phyloP scores from a whole-genome alignment of 371 early-diverging fungal species.

The Synchytrium microbalum region DNA sequence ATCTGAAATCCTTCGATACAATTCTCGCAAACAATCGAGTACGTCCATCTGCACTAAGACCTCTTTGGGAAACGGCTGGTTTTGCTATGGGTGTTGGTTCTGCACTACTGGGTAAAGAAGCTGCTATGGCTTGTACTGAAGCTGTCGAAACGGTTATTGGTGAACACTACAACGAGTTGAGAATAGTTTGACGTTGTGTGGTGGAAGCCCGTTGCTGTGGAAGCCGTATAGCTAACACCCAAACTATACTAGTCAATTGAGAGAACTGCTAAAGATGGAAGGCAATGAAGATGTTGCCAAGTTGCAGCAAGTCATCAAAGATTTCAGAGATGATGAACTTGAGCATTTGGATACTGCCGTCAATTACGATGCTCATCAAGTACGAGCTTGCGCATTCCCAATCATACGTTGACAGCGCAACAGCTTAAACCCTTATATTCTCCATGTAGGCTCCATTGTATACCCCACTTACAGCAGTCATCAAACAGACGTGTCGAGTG shows the following conservation, averaged over 20 bases:
- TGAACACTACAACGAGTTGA: constrained; percentile 89
- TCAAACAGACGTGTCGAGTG: constrained; percentile 71
- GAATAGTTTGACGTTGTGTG: constrained; percentile 1
- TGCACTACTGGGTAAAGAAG: constrained; percentile 84
- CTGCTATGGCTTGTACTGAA: constrained; percentile 97
- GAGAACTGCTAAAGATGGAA: constrained; percentile 60
- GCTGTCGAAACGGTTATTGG: constrained; percentile 97
- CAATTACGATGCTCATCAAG: constrained; percentile 74
- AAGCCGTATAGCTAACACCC: constrained; percentile 4
- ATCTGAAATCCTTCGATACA: constrained; percentile 68
- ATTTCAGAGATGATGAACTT: constrained; percentile 91
- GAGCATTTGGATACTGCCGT: constrained; percentile 91
- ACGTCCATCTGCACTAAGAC: constrained; percentile 77
- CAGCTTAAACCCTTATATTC: neutral
- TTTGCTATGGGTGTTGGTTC: constrained; percentile 81
- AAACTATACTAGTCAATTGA: constrained; percentile 49
- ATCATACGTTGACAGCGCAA: neutral
- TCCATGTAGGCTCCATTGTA: constrained; percentile 59
- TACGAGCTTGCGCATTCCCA: constrained; percentile 9
- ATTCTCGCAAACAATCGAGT: constrained; percentile 68
- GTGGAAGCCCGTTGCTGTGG: neutral
- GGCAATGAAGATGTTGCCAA: constrained; percentile 36
- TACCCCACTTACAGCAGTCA: constrained; percentile 55
- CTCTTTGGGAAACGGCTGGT: constrained; percentile 83
- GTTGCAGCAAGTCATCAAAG: constrained; percentile 51